These are phyloP conservation scores for Pseudomassariella vexata DNA, from an alignment of 2,329 filamentous ascomycete species.

Conservation along the genomic window DNA sequence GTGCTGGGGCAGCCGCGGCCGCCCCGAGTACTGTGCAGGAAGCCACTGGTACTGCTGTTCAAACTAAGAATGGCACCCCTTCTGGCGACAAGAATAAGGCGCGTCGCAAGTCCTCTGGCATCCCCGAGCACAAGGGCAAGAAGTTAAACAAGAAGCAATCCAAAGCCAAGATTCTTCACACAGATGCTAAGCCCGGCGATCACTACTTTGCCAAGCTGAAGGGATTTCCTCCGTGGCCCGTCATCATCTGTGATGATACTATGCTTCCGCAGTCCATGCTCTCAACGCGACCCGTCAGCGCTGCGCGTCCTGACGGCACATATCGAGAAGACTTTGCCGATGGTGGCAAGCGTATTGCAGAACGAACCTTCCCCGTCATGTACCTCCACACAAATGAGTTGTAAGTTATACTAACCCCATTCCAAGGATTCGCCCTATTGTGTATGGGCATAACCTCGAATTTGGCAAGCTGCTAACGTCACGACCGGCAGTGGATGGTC, in stretches of 20 bases:
- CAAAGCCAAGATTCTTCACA: constrained; percentile 61
- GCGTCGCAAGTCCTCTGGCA: constrained; percentile 68
- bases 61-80: background rate
- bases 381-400: constrained; percentile 95
- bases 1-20: background rate
- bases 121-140: constrained; percentile 64
- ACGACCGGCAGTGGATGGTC: no score
- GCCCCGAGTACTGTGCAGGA: no score
- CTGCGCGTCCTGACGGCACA: constrained; percentile 73
- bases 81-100: no score
- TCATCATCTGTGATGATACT: constrained; percentile 87
- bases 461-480: no score
- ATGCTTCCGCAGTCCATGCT: constrained; percentile 82
- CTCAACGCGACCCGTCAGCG: constrained; percentile 75
- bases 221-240: constrained; percentile 91
- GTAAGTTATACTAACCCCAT: constrained; percentile 51
- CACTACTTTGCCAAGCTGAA: constrained; percentile 91
- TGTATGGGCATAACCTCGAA: no score
- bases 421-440: no score
- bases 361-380: constrained; percentile 91
- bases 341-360: constrained; percentile 76
- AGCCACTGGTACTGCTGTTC: background rate
- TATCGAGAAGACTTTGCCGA: constrained; percentile 85
- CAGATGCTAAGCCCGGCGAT: constrained; percentile 83
- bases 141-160: constrained; percentile 84